Base-by-base conservation (phyloP, 2,329 filamentous ascomycete species). In the Hypocrella siamensis region DNA sequence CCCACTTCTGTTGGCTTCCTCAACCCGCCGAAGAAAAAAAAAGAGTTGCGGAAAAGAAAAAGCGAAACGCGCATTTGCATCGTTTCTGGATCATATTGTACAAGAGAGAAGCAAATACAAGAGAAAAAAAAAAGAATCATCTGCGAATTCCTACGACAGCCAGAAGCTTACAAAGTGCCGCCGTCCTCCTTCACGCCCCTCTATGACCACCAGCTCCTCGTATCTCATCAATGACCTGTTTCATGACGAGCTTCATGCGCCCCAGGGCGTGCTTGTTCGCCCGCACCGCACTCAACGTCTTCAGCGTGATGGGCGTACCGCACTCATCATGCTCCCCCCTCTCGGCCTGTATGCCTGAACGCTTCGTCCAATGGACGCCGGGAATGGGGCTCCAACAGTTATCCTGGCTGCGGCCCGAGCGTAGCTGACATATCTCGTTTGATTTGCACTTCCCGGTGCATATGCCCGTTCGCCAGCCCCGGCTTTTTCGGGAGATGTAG, bases 371-470 rank as follows among this genome's bases (percentile, higher is more conserved):
- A 30, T 46, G 45, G 12, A 56, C 35, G 17, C 51, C 53, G 3
- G 49, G 38, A 3, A 44, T 45, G 1, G 56, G 51, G 14, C 42
- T 43, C 19, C 49, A 51, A 44, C 68, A 69, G 41, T 65, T 68
- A 40, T 65, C 58, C 46, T 70, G 57, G 19, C 60, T 54, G 30
- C 67, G 54, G 5, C 54, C 64, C 2, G 59, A 63, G 11, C 65
- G 53, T 15, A 72, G 41, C 36, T 57, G 52, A 40, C 68, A 73
- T 9, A 72, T 61, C 42, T 67, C 60, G 3, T 46, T 36, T 3
- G 40, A 45, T 36, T 50, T 53, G 41, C 65, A 68, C 4, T 49
- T 45, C 1, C 46, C 56, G 1, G 43, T 47, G 36, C 66, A 70
- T 4, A 10, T 36, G 3, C 48, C 48, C 3, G 50, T 43, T 3